Base-by-base conservation (phyloP, 1,284 basidiomycete genomes). In the Thecaphora thlaspeos region DNA sequence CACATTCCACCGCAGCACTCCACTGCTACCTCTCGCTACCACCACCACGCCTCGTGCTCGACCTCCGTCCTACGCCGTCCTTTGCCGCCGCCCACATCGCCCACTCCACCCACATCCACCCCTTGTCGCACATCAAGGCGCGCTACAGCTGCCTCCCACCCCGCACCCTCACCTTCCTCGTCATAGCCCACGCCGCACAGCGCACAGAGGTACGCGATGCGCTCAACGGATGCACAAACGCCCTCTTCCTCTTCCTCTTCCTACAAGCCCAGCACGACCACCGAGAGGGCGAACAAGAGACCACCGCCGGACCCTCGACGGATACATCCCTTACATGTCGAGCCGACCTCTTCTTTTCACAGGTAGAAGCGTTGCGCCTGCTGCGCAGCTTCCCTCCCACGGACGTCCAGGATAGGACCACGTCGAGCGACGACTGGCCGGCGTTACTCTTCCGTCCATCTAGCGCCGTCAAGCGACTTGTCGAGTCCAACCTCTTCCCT, bases 91-190 rank as follows among this genome's bases (percentile, higher is more conserved):
- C 53, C 8, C 61, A 64, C 30, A 30, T 64, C 7, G 45, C 40
- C 42, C 37, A 30, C n/a, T 53, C 61, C 0, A 60, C 56, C 41
- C 56, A 60, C 41, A 51, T 64, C 17, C 22, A 38, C 8, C 55
- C 61, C 1, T 36, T 64, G 2, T 38, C 46, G 12, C 30, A 48
- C 28, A 52, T 64, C 50, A 60, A 47, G 50, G 55, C 61, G 14
- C 41, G 53, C 18, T 64, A 64, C 32, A 64, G 61, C 56, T 60
- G 60, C n/a, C 41, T 64, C 10, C 61, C 61, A 3, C 56, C 61
- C 2, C 56, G 56, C 1, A 52, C 45, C 12, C 45, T 48, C 0
- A 36, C 61, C 4, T 64, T 64, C 19, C 43, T 60, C 12, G 56
- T 64, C 5, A 4, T 64, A 10, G 56, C 56, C 0, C 43, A 59